A percentile compares a stretch with the other conserved stretches of the same genome.
These are phyloP conservation scores for Cichorium intybus DNA, from an alignment of 140 eudicot genomes.

Conservation along the genomic window DNA sequence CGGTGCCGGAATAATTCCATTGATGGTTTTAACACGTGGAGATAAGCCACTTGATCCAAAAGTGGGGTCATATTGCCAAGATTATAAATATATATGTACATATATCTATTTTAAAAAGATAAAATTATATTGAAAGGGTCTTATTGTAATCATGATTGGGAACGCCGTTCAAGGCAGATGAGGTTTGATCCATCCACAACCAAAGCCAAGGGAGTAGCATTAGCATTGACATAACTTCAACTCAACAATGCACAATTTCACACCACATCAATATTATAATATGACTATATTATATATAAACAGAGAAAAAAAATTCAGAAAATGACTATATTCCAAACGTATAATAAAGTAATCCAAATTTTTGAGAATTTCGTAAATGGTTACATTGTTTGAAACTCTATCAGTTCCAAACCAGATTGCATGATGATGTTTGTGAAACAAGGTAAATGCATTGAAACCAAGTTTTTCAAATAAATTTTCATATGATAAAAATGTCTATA, in stretches of 20 bases:
- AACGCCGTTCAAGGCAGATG: constrained; percentile 69
- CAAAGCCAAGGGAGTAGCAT: constrained; percentile 11
- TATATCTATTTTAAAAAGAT: not conserved
- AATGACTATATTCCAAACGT: no score
- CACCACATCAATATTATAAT: no score
- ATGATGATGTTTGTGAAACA: no score
- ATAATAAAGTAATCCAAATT: no score
- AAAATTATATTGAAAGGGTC: constrained; percentile 35
- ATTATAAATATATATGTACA: not conserved
- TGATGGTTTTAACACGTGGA: constrained; percentile 37
- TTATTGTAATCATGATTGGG: constrained; percentile 36
- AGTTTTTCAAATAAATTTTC: no score
- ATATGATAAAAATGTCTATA: no score
- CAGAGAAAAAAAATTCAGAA: no score
- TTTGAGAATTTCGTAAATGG: no score
- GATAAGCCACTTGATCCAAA: constrained; percentile 38
- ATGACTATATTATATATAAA: no score
- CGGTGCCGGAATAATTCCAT: constrained; percentile 27
- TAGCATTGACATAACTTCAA: constrained; percentile 18
- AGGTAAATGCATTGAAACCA: no score
- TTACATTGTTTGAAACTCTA: no score
- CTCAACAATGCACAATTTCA: constrained; percentile 3
- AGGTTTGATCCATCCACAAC: constrained; percentile 35
- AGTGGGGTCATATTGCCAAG: constrained; percentile 13
- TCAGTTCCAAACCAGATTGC: no score